Evolutionary conservation across 1,139 yeast species (phyloP).

Genomic region (Zygosaccharomyces pseudobailii): DNA sequence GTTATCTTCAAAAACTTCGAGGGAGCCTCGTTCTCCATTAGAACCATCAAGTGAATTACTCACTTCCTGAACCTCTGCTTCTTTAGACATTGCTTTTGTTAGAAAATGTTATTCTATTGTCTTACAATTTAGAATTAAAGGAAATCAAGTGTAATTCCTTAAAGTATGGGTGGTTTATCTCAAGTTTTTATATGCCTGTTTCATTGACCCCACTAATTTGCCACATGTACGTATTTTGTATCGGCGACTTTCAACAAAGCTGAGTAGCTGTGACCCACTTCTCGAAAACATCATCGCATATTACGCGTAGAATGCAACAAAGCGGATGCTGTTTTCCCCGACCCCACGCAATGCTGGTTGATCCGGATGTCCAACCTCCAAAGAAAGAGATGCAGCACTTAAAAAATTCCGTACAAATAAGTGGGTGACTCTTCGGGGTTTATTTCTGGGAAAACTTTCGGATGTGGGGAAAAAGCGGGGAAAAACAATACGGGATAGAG

Average conservation of each 20-base stretch:
- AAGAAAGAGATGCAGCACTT: neutral
- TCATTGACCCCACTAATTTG: neutral
- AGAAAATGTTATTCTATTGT: no score
- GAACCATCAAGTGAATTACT: neutral
- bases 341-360: neutral
- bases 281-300: neutral
- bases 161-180: neutral
- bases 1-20: neutral
- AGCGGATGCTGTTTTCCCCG: neutral
- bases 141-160: neutral
- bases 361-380: neutral
- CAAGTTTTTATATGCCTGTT: neutral
- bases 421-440: neutral
- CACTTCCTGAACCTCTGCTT: constrained; percentile 1
- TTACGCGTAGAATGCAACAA: neutral
- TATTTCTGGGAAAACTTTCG: neutral
- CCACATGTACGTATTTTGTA: neutral
- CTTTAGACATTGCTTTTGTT: neutral
- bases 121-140: no score
- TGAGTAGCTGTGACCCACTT: neutral
- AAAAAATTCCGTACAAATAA: neutral
- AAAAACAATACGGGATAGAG: neutral
- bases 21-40: neutral
- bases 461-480: neutral
- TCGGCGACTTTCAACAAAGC: neutral